Evolutionary conservation across 179 eudicot genomes (phyloP), one percentile per base, ranked within the genome.

Genomic region (Spinacia oleracea): DNA sequence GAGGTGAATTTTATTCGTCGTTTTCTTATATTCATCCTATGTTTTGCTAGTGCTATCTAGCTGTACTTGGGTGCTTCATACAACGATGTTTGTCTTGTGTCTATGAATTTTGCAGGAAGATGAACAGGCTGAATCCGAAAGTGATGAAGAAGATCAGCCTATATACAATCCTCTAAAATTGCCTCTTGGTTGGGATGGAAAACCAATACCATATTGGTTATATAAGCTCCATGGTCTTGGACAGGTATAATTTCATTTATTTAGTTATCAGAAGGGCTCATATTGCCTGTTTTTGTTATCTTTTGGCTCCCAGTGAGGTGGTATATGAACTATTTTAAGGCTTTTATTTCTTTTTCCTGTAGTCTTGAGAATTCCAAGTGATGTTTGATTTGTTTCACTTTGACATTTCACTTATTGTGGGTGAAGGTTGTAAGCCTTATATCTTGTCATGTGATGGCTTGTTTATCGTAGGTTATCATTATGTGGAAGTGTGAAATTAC

Each of bases 101-200:
- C 46, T 82, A 63, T 81, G 76, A 20, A 68, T 60, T 43, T 75
- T 74, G 76, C 90, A 96, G 99, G 99, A 92, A 72, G 97, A 92
- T 65, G 86, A 56, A 51, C 99, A 93, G 81, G 95, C 92, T 74
- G 99, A 92, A 48, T 78, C 85, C 65, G 99, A 96, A 84, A 96
- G 98, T 83, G 99, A 96, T 80, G 98, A 96, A 56, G 98, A 96
- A 29, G 97, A 96, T 72, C 95, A 92, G 82, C 92, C 93, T 77
- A 92, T 94, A 77, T 94, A 94, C 84, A 96, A 94, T 87, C 98
- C 97, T 76, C 83, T 96, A 73, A 96, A 96, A 89, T 82, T 96
- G 86, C 99, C 98, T 46, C 93, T 96, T 92, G 98, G 99, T 66
- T 96, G 96, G 96, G 99, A 96, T 85, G 99, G 99, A 79, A 96